These are phyloP conservation scores for Pyrrhoderma lamaoense DNA, from an alignment of 1,284 basidiomycete species.

Conservation along the genomic window DNA sequence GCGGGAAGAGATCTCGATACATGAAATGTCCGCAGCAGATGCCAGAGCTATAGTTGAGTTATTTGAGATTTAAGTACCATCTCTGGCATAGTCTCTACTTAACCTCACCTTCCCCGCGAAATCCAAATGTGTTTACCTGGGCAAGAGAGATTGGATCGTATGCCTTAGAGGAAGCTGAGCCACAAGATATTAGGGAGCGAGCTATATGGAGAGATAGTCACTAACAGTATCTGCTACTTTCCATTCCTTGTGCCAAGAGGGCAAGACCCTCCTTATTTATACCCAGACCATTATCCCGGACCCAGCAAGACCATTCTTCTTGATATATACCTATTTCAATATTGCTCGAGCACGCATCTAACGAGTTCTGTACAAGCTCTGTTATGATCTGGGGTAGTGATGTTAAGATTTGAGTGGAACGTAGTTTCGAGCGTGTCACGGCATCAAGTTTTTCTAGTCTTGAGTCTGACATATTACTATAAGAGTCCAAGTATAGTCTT, in stretches of 20 bases:
- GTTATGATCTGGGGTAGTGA: conserved; percentile 71
- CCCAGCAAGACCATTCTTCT: conserved; percentile 71
- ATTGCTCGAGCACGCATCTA: conserved; percentile 58
- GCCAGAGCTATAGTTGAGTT: conserved; percentile 52
- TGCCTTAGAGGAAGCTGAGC: conserved; percentile 65
- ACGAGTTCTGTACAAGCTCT: conserved; percentile 80
- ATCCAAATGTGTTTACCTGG: conserved; percentile 67
- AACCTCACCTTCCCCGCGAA: conserved; percentile 77
- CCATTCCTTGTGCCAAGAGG: conserved; percentile 43
- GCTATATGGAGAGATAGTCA: conserved; percentile 6
- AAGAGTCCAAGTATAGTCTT: neutral
- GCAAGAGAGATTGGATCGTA: conserved; percentile 44
- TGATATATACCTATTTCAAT: conserved; percentile 62
- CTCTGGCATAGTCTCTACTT: neutral
- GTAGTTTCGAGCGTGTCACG: conserved; percentile 54
- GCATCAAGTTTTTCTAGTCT: conserved; percentile 9
- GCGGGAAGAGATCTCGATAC: conserved; percentile 73
- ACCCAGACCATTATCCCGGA: conserved; percentile 77
- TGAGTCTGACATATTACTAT: no score
- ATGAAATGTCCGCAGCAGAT: conserved; percentile 71
- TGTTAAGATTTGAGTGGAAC: conserved; percentile 78
- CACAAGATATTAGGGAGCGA: neutral
- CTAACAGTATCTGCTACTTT: conserved; percentile 62
- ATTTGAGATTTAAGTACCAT: neutral
- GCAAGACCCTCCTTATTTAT: conserved; percentile 55